Evolutionary conservation across 768 basidiomycete genomes (phyloP).

Genomic region (Lentinula sp.): DNA sequence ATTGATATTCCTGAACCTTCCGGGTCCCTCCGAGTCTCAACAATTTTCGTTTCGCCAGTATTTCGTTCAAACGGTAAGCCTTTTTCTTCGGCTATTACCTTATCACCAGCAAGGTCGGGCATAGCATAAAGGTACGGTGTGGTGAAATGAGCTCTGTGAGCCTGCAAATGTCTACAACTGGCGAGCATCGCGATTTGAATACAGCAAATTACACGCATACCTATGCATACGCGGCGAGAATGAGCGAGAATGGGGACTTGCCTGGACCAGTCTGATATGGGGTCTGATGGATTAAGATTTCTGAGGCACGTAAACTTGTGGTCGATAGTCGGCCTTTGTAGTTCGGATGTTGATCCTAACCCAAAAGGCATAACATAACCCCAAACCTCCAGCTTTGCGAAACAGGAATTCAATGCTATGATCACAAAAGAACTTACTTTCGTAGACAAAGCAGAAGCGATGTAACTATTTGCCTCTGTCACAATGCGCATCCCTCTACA

Average conservation of each 20-base stretch:
- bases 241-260: neutral
- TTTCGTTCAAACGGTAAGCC: neutral
- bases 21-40: neutral
- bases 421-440: neutral
- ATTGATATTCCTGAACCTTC: neutral
- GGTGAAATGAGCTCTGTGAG: neutral
- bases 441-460: neutral
- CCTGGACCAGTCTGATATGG: neutral
- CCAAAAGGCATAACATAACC: neutral
- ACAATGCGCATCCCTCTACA: too few species aligned
- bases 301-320: neutral
- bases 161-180: neutral
- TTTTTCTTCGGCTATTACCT: neutral
- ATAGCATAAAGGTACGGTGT: neutral
- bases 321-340: neutral
- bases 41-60: too few species aligned
- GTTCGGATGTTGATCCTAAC: neutral
- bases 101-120: neutral
- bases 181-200: neutral
- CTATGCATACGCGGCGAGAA: neutral
- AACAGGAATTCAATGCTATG: too few species aligned
- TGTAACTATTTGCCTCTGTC: neutral
- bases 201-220: neutral
- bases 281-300: neutral
- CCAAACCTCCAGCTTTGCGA: neutral